A percentile compares a stretch with the other conserved stretches of the same genome.
These are phyloP conservation scores for Phytopythium ostracodes DNA, from an alignment of 352 stramenopile species.

Conservation along the genomic window DNA sequence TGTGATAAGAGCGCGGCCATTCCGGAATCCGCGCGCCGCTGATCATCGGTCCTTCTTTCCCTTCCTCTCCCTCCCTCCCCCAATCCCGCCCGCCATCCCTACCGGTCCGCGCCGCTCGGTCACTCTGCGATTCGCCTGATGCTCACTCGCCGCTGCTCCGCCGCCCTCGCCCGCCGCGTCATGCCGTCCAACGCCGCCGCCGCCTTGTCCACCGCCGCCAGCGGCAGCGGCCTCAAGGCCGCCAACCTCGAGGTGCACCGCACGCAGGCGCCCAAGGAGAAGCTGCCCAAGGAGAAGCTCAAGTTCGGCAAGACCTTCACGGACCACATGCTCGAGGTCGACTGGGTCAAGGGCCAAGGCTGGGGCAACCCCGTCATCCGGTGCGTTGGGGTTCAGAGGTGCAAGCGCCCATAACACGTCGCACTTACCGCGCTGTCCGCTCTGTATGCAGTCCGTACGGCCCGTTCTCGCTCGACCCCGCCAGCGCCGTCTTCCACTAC, in stretches of 20 bases:
- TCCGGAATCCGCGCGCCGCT: conserved; percentile 1
- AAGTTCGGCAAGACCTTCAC: conserved; percentile 95
- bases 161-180: not conserved
- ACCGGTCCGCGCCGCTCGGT: not conserved
- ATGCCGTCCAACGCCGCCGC: conserved; percentile 5
- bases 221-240: conserved; percentile 7
- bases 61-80: not conserved
- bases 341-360: conserved; percentile 80
- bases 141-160: conserved; percentile 5
- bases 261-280: conserved; percentile 43
- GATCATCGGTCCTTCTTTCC: not conserved
- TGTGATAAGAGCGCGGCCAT: not conserved
- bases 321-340: conserved; percentile 96
- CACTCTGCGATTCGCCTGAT: conserved; percentile 6
- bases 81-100: not conserved
- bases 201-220: conserved; percentile 1
- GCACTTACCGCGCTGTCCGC: not conserved
- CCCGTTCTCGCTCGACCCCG: conserved; percentile 90
- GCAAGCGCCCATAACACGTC: not conserved
- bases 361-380: conserved; percentile 91
- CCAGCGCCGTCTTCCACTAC: conserved; percentile 93
- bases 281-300: conserved; percentile 84
- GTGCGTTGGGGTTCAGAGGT: conserved; percentile 7
- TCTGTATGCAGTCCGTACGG: conserved; percentile 70
- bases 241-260: conserved; percentile 44